These are phyloP conservation scores for Eucalyptus curtisii DNA, from an alignment of 345 rosid genomes.

Conservation along the genomic window DNA sequence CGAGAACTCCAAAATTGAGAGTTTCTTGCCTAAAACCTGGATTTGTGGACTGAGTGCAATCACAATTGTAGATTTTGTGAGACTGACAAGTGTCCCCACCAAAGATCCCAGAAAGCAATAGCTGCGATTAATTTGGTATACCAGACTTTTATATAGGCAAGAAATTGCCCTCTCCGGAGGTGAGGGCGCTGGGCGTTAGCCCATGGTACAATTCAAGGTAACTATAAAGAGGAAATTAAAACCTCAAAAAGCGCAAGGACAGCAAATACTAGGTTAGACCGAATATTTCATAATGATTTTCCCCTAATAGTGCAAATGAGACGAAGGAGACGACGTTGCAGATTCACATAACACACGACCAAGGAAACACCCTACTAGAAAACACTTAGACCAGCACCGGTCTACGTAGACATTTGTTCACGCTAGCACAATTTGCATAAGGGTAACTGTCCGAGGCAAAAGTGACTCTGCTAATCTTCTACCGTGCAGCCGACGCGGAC, in stretches of 20 bases:
- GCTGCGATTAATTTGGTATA: background rate
- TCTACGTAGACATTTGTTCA: background rate
- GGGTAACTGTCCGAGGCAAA: background rate
- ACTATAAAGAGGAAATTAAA: background rate
- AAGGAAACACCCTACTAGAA: background rate
- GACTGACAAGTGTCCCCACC: background rate
- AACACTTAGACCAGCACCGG: background rate
- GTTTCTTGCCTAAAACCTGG: background rate
- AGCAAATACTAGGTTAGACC: background rate
- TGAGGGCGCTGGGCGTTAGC: background rate
- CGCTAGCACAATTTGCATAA: background rate
- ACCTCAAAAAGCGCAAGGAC: background rate
- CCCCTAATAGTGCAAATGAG: background rate
- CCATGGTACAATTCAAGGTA: background rate
- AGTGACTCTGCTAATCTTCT: background rate
- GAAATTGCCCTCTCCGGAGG: background rate
- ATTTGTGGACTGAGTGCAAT: background rate
- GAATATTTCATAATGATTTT: background rate
- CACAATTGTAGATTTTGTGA: background rate
- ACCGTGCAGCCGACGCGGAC: background rate
- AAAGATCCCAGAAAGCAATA: background rate
- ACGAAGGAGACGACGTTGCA: background rate
- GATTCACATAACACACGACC: background rate
- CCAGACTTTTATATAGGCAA: background rate
- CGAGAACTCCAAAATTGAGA: background rate